A percentile compares a stretch with the other conserved stretches of the same genome.
Conservation (phyloP, 345 rosid genomes). For the Xanthoceras sorbifolium region DNA sequence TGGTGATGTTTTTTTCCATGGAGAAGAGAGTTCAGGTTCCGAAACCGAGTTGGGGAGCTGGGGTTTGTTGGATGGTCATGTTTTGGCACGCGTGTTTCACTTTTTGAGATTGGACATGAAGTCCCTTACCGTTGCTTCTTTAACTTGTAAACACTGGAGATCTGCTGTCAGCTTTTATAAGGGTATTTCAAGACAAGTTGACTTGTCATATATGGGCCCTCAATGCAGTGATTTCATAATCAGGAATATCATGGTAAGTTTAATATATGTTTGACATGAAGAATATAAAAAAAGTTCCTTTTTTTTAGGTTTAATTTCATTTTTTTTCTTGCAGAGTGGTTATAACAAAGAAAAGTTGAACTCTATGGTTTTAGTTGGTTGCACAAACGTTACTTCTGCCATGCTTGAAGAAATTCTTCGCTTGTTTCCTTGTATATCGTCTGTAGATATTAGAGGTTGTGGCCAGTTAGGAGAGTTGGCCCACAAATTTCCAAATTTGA, state of each 20-base stretch:
- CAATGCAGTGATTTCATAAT: conserved; percentile 68
- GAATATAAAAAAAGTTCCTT: neutral
- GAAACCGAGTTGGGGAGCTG: conserved; percentile 52
- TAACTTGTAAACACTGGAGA: conserved; percentile 94
- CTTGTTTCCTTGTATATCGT: conserved; percentile 62
- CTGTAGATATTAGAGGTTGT: conserved; percentile 87
- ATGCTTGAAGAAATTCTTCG: conserved; percentile 68
- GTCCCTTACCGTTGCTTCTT: conserved; percentile 77
- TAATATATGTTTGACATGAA: conserved; percentile 13
- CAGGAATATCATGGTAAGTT: conserved; percentile 68
- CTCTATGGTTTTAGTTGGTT: conserved; percentile 74
- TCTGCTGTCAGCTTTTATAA: conserved; percentile 74
- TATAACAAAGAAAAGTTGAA: conserved; percentile 72
- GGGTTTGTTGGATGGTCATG: conserved; percentile 80
- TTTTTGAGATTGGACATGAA: conserved; percentile 74
- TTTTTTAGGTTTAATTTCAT: conserved; percentile 28
- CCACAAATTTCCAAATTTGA: conserved; percentile 52
- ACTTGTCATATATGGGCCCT: conserved; percentile 75
- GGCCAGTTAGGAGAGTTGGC: conserved; percentile 71
- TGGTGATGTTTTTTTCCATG: conserved; percentile 53
- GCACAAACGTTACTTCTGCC: conserved; percentile 66
- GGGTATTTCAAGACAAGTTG: conserved; percentile 70
- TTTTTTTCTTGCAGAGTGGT: conserved; percentile 65
- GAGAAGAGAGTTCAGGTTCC: conserved; percentile 42
- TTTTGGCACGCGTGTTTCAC: conserved; percentile 83